Evolutionary conservation across 257 asterid species (phyloP).

Genomic region (Misopates orontium): DNA sequence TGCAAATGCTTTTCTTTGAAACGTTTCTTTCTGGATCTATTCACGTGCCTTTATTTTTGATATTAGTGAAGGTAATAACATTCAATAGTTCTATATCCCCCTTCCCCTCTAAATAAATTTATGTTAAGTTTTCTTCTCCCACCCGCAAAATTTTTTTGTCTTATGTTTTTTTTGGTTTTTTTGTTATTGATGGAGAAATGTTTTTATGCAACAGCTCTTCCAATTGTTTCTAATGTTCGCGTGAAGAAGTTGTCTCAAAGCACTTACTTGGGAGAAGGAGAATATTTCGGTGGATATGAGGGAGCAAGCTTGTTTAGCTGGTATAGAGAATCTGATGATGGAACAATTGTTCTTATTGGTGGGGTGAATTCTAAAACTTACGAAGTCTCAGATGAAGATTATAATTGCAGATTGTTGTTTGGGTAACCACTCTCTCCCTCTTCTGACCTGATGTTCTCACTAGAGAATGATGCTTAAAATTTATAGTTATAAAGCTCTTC

Average conservation of each 20-base stretch:
- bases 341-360: constrained; percentile 50
- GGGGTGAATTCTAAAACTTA: constrained; percentile 81
- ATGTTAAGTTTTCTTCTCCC: constrained; percentile 11
- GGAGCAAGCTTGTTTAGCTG: constrained; percentile 92
- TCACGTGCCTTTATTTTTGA: not conserved
- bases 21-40: not conserved
- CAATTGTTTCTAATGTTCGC: constrained; percentile 64
- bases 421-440: constrained; percentile 58
- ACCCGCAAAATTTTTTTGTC: constrained; percentile 1
- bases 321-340: constrained; percentile 78
- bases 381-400: constrained; percentile 88
- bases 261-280: constrained; percentile 79
- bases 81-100: not conserved
- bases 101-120: constrained; percentile 7
- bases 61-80: not conserved
- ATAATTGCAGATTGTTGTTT: constrained; percentile 68
- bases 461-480: not conserved
- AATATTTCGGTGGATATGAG: constrained; percentile 89
- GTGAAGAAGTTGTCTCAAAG: constrained; percentile 59
- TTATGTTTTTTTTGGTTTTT: constrained; percentile 1
- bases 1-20: no score
- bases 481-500: not conserved
- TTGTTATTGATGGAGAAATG: constrained; percentile 9
- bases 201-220: constrained; percentile 67
- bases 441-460: constrained; percentile 16